Evolutionary conservation across 768 basidiomycete genomes (phyloP).

Genomic region (Rhodotorula kratochvilovae): DNA sequence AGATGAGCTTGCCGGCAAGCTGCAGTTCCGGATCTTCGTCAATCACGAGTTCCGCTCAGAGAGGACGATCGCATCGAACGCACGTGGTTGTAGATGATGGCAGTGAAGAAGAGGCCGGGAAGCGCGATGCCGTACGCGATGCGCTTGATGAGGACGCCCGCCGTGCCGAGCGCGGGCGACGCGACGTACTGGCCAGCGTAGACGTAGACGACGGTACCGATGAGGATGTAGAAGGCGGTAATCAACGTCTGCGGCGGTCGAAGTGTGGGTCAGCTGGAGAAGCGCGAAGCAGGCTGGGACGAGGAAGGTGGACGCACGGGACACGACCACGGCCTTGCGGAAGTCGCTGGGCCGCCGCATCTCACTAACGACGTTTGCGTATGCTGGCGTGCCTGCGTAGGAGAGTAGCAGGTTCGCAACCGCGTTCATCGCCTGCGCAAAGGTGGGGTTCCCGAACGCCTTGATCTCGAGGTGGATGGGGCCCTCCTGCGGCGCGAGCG

Average conservation of each 20-base stretch:
- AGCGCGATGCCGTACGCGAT: conserved; percentile 41
- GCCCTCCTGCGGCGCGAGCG: conserved; percentile 40
- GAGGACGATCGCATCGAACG: too few relatives aligned
- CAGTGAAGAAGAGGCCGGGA: conserved; percentile 35
- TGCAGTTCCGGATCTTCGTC: conserved; percentile 1
- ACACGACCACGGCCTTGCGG: conserved; percentile 42
- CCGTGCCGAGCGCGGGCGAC: conserved; percentile 45
- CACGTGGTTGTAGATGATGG: conserved; percentile 12
- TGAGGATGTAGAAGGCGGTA: conserved; percentile 35
- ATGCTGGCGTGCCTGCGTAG: conserved; percentile 24
- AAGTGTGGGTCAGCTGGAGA: too few relatives aligned
- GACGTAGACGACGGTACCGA: conserved; percentile 39
- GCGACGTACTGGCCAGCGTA: conserved; percentile 43
- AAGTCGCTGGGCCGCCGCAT: conserved; percentile 47
- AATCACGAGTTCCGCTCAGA: not conserved
- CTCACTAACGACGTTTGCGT: conserved; percentile 45
- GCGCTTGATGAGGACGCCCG: conserved; percentile 42
- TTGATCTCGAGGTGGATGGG: conserved; percentile 39
- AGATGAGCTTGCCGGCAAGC: conserved; percentile 38
- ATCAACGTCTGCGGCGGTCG: conserved; percentile 2
- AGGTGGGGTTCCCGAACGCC: conserved; percentile 23
- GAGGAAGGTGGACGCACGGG: conserved; percentile 17
- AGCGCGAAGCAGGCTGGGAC: too few relatives aligned
- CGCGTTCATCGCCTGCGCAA: conserved; percentile 46
- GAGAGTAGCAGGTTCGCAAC: conserved; percentile 45